Evolutionary conservation across 257 asterid species (phyloP).

Genomic region (Solanum stenotomum): DNA sequence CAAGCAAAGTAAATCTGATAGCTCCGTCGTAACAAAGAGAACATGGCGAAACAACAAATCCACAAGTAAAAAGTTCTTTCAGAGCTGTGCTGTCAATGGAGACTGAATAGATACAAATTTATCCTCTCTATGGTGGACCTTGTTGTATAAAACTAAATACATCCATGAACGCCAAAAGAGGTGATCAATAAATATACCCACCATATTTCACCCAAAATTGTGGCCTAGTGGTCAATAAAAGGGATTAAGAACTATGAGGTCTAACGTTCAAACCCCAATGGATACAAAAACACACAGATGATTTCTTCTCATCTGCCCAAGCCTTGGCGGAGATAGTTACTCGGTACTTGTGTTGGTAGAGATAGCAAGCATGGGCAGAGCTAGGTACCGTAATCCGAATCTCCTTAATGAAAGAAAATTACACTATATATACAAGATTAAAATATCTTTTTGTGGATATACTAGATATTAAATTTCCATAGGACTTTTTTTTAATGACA

Average conservation of each 20-base stretch:
- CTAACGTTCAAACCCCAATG: background rate
- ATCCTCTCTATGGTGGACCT: background rate
- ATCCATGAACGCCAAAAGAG: background rate
- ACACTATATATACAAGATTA: background rate
- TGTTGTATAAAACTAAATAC: background rate
- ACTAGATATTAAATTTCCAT: background rate
- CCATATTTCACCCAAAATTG: background rate
- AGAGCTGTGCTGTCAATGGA: background rate
- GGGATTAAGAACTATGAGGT: background rate
- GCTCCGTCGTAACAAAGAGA: background rate
- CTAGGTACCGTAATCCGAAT: background rate
- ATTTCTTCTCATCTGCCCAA: background rate
- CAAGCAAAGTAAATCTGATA: background rate
- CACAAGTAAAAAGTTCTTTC: background rate
- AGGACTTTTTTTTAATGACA: background rate
- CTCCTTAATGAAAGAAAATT: background rate
- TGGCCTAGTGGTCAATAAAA: background rate
- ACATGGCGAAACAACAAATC: background rate
- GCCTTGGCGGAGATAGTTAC: background rate
- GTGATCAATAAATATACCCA: background rate
- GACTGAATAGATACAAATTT: background rate
- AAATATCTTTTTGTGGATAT: background rate
- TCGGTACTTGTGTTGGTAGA: background rate
- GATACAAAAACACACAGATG: background rate
- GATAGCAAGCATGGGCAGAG: background rate